phyloP scores from a whole-genome alignment of 169 alveolate genomes.

The Cryptosporidium sp. region DNA sequence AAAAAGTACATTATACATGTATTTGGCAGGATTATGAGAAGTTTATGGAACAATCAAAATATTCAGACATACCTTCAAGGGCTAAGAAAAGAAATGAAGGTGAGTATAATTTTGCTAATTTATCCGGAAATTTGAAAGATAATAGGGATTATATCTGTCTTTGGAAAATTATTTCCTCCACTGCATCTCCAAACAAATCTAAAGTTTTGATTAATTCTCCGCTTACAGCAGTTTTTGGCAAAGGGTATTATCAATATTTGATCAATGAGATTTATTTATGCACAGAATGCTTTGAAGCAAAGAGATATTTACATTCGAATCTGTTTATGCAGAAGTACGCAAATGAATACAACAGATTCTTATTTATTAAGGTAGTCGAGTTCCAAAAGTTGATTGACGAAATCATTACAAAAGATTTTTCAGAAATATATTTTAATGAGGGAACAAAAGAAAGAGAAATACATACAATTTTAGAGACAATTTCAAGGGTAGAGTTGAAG shows the following conservation, averaged over 20 bases:
- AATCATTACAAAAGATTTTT: not conserved
- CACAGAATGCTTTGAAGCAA: constrained; percentile 18
- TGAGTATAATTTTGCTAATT: not conserved
- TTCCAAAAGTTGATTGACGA: not conserved
- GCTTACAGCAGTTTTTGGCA: constrained; percentile 41
- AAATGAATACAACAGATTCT: not conserved
- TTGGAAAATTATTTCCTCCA: constrained; percentile 38
- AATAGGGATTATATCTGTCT: constrained; percentile 25
- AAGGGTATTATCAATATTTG: constrained; percentile 62
- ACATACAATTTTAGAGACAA: not conserved
- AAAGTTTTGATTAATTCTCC: constrained; percentile 49
- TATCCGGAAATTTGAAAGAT: not conserved
- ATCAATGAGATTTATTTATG: constrained; percentile 28
- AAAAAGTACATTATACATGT: constrained; percentile 59
- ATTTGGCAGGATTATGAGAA: constrained; percentile 29
- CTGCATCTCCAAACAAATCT: constrained; percentile 11
- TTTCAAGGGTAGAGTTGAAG: not conserved
- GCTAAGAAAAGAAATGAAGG: not conserved
- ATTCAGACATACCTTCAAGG: not conserved
- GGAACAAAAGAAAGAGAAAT: not conserved
- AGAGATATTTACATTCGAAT: not conserved
- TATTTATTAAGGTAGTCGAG: not conserved
- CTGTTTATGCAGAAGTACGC: constrained; percentile 6
- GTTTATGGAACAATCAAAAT: not conserved
- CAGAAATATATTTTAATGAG: not conserved